phyloP scores from a whole-genome alignment of 2,329 filamentous ascomycete species.

The Clonostachys byssicola region DNA sequence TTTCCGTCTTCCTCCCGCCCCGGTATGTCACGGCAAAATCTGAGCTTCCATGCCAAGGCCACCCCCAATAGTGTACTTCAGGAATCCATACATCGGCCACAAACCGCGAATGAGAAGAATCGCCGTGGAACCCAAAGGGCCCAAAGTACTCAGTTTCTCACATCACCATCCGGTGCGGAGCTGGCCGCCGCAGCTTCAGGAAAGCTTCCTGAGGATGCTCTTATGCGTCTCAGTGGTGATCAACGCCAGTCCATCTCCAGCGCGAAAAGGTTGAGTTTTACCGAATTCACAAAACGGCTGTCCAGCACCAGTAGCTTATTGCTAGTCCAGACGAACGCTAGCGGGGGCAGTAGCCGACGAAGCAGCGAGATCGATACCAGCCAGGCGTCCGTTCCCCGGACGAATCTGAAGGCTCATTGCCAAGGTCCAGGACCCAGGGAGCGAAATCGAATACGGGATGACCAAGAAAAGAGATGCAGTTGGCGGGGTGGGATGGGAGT shows the following conservation, averaged over 20 bases:
- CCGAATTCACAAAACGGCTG: conserved; percentile 55
- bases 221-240: conserved; percentile 2
- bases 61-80: conserved; percentile 6
- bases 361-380: conserved; percentile 16
- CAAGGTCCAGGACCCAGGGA: conserved; percentile 35
- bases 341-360: conserved; percentile 39
- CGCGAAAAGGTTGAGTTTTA: conserved; percentile 55
- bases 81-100: conserved; percentile 35
- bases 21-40: conserved; percentile 18
- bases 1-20: conserved; percentile 29
- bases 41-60: conserved; percentile 21
- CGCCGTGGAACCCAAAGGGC: conserved; percentile 39
- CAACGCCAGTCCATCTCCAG: conserved; percentile 45
- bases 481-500: conserved; percentile 47
- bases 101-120: conserved; percentile 46
- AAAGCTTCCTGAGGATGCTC: conserved; percentile 15
- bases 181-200: not conserved
- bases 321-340: conserved; percentile 53
- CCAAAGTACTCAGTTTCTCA: conserved; percentile 42
- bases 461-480: conserved; percentile 41
- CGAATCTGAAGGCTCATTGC: not conserved
- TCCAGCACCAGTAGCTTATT: conserved; percentile 58
- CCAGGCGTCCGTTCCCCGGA: not conserved
- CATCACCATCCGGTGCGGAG: conserved; percentile 1
- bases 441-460: conserved; percentile 24